Base-by-base conservation (phyloP, 2,329 filamentous ascomycete genomes). In the Phymatotrichopsis omnivora region DNA sequence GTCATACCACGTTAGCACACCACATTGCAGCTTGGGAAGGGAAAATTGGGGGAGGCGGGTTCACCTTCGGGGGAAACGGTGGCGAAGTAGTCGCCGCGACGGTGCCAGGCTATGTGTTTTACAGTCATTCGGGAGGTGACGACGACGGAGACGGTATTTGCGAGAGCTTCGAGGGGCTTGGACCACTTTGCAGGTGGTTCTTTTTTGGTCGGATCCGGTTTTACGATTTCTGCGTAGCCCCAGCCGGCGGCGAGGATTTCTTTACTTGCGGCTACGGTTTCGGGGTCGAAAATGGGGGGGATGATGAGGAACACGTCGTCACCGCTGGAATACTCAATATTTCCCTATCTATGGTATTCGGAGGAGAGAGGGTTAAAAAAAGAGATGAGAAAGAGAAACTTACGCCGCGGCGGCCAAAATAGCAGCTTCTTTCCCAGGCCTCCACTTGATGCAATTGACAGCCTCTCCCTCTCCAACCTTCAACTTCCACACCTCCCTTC, bases 41-140 rank as follows among this genome's bases (percentile, higher is more conserved):
- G 8, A 23, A 8, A 14, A 14, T 7, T 12, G 33, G n/a, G 29
- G 12, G 12, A 12, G 25, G 8, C 7, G 16, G 19, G 60, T 83
- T n/a, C 78, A 24, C 82, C 82, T 10, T 75, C 73, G 1, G 91
- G 86, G 38, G 85, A 93, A 17, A 95, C 85, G 1, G 87, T 93
- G 56, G 85, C 81, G 60, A 98, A 81, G 68, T 95, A 95, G 63
- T 96, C 89, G 57, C 91, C 91, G 50, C 84, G 79, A 48, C 89
- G 76, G 66, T 98, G 93, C 86, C 89, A 98, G 62, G 78, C 82
- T 58, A 98, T 78, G 11, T 84, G 80, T 68, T 94, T 96, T 60
- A 94, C 76, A 2, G 78, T 73, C 38, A 83, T 76, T 52, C 82
- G 76, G 10, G 95, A 80, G 5, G 84, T 86, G 45, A 84, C 76